Conservation (phyloP, 441 rosid genomes). For the Gossypium schwendimanii region DNA sequence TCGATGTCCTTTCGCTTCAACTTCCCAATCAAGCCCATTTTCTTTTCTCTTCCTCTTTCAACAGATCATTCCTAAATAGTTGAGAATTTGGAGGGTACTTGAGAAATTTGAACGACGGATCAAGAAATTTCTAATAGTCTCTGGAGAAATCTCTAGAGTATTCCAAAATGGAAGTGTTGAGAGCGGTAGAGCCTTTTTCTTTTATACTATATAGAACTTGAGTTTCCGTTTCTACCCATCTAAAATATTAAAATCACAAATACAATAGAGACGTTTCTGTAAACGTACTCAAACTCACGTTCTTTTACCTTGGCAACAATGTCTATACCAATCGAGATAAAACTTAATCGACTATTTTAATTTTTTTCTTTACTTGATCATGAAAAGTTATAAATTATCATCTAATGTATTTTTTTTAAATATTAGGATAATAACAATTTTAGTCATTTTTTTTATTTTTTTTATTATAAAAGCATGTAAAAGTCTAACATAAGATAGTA, state of each 20-base stretch:
- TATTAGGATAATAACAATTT: no score
- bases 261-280: no score
- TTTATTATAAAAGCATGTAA: no score
- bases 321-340: rapidly evolving
- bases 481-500: no score
- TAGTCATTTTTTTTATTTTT: no score
- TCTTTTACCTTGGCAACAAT: rapidly evolving
- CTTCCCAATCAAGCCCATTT: constrained; percentile 23
- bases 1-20: constrained; percentile 67
- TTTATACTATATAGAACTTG: not conserved
- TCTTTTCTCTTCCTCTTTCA: not conserved
- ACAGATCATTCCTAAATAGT: not conserved
- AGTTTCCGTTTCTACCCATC: no score
- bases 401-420: no score
- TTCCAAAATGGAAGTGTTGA: not conserved
- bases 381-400: no score
- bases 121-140: not conserved
- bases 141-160: constrained; percentile 1
- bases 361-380: no score
- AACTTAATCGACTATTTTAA: no score
- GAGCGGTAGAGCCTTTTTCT: not conserved
- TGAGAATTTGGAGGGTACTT: not conserved
- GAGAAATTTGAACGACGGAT: not conserved
- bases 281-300: no score
- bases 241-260: no score